Evolutionary conservation across 2,329 filamentous ascomycete species (phyloP), one percentile per base, ranked within the genome.

Genomic region (Microcera coccophila): DNA sequence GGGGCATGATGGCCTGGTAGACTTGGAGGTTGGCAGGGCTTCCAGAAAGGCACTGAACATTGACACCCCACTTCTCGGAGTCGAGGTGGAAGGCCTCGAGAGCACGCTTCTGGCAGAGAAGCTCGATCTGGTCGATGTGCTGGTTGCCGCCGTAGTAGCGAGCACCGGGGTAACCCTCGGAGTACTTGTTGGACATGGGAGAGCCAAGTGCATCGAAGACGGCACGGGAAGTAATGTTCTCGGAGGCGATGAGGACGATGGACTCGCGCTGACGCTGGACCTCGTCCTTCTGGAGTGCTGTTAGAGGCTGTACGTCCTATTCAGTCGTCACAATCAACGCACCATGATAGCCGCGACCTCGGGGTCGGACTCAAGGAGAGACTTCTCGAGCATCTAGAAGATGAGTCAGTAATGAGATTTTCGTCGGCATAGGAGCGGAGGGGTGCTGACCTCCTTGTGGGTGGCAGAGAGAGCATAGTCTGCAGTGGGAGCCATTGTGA

Each of bases 61-160:
- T 98, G 73, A 98, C 93, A 67, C 93, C 93, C 93, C 93, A 98
- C 76, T 94, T 90, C 57, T 82, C 80, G 15, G 84, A 65, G 71
- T 94, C 87, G 55, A 95, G 73, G 64, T 88, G 80, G 78, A 97
- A 98, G 45, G 90, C 85, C 72, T 88, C 80, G 52, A 98, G 85
- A 54, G 93, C 93, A 72, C 93, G 86, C 69, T 82, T 79, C 77
- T 98, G 93, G 81, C 93, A 98, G 48, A 93, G 85, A 56, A 87
- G 79, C 80, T 98, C 93, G 62, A 96, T 90, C 71, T 88, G 79
- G 70, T 98, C 93, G 58, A 98, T 98, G 79, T 93, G 89, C 79
- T 98, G 87, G 77, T 98, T 98, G 65, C 93, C 93, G 65, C 93
- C 93, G 65, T 98, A 98, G 81, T 98, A 98, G 71, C 93, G 85